Base-by-base conservation (phyloP, 768 basidiomycete species). In the Trametes punicea region DNA sequence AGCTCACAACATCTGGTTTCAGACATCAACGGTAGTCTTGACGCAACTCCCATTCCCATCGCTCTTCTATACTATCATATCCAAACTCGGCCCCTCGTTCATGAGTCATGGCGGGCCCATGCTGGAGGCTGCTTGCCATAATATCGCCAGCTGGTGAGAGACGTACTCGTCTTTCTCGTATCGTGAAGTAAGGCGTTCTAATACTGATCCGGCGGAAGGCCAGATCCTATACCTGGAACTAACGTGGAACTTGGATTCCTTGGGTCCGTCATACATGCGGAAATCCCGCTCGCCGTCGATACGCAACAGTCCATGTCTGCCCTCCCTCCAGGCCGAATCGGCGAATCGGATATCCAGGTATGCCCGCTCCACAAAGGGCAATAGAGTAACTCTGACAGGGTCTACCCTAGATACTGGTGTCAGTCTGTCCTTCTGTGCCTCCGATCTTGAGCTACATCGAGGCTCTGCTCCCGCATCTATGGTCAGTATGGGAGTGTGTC, bases 401-500 rank as follows among this genome's bases (percentile, higher is more conserved):
- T 20, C 27, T 4, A 29, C 44, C 4, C 21, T 65, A 92, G 85
- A 81, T 93, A 40, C 74, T 90, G 11, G 88, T 88, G 0, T 83
- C 84, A 0, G 75, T 83, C 2, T 73, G 83, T 8, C 80, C 86
- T 0, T 75, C 83, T 21, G 61, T 75, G 33, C 84, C 82, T 21
- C 80, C 82, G 13, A 83, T 84, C 13, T 63, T 87, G 49, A 68
- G 75, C 9, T 74, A 84, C 6, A 85, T 89, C 57, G 85, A 87
- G 63, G 81, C 85, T 0, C 79, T 80, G 15, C 62, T 88, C 25
- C 68, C 84, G 2, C 80, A 88, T 61, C 68, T 90, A 23, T 90
- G 88, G 89, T 88, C 90, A 4, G 78, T 88, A 50, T 99, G 96
- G 96, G 96, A 99, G 70, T 94, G 94, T 51, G 74, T 98, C 0